Percentiles rank a stretch among this genome's conserved stretches.
These are phyloP conservation scores for Dendrobium nobile DNA, from an alignment of 106 monocot species.

Conservation along the genomic window DNA sequence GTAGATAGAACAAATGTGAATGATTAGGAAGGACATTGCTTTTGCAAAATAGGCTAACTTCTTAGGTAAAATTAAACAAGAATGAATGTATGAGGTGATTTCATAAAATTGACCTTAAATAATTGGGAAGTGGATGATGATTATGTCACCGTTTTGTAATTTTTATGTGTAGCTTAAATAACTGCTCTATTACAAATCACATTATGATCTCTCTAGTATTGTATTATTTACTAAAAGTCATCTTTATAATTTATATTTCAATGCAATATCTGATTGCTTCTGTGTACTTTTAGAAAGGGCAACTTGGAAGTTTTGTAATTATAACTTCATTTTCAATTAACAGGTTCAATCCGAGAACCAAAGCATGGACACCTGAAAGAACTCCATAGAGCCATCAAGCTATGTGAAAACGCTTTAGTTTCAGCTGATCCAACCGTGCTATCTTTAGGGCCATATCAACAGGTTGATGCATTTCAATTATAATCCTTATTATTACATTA, in stretches of 20 bases:
- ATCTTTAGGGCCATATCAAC: slow-evolving; percentile 64
- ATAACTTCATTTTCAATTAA: slow-evolving; percentile 11
- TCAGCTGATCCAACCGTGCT: slow-evolving; percentile 76
- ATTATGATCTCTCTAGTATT: not conserved
- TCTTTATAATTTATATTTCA: not conserved
- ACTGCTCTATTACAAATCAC: too few species aligned
- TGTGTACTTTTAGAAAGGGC: not conserved
- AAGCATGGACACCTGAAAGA: slow-evolving; percentile 92
- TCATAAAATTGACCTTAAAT: too few species aligned
- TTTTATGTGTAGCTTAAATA: not conserved
- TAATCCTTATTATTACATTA: not conserved
- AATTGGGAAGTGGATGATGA: too few species aligned
- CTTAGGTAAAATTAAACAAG: too few species aligned
- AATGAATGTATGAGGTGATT: too few species aligned
- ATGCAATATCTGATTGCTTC: not conserved
- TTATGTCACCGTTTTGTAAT: not conserved
- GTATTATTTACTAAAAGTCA: not conserved
- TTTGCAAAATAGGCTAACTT: too few species aligned
- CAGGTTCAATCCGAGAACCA: slow-evolving; percentile 80
- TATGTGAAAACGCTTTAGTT: slow-evolving; percentile 85
- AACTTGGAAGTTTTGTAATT: not conserved
- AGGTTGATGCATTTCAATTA: slow-evolving; percentile 28
- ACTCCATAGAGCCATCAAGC: slow-evolving; percentile 79
- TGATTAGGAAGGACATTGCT: too few species aligned
- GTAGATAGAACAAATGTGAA: too few species aligned